Evolutionary conservation across 2,329 filamentous ascomycete species (phyloP), one percentile per base, ranked within the genome.

Genomic region (Pseudopithomyces chartarum): DNA sequence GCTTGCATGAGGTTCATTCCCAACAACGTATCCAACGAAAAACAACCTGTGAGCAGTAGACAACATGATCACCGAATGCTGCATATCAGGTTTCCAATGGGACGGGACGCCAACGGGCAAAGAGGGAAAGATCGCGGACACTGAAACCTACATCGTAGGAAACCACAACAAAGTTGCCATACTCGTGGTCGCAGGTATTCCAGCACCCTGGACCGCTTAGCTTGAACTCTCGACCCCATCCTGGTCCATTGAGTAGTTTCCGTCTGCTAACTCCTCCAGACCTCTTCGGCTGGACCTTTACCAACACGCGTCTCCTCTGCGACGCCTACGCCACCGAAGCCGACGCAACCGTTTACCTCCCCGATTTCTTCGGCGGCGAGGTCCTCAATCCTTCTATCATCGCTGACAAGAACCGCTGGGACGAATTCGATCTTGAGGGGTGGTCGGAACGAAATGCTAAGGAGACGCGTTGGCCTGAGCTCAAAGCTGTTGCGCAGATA

Each of bases 251-350:
- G 26, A 29, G 26, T 73, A 67, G 34, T 13, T 81, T 62, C 26
- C 29, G 12, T 4, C n/a, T 26, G 8, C 32, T 20, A 46, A 15
- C 13, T 13, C 15, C 15, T 13, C 59, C 65, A 19, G 64, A 63
- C 73, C 73, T 81, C 58, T 77, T 80, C 54, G 79, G 79, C 51
- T 81, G 73, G 73, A 69, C 72, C 40, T 76, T 80, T 54, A 63
- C 64, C 33, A 81, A 81, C 60, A 68, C 70, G 22, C 71, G 79
- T 20, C 68, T 81, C 1, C 70, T 81, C 7, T 78, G 78, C 6
- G 79, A 81, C 56, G 62, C 73, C 17, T 80, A 80, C 61, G 78
- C 79, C 44, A 66, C 68, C 19, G 66, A 69, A 54, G 69, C 69
- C 17, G 76, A 78, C 53, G 79, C 78, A 63, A 76, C 74, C 51